Base-by-base conservation (phyloP, 2,329 filamentous ascomycete species). In the Nannizzia gypsea region DNA sequence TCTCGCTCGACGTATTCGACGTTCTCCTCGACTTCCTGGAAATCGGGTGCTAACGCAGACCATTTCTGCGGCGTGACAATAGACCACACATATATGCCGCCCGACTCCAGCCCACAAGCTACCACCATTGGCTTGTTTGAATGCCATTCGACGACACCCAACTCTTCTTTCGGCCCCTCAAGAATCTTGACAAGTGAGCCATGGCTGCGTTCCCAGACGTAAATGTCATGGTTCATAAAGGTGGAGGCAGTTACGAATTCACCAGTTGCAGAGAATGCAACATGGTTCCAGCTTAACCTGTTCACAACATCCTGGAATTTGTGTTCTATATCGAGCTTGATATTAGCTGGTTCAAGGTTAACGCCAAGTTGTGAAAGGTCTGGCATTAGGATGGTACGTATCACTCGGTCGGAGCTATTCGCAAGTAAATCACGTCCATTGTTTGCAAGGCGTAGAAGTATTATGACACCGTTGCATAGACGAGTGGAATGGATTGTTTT, bases 231-330 rank as follows among this genome's bases (percentile, higher is more conserved):
- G 69, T 99, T 99, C 80, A 97, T 97, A 73, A 90, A 96, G 1
- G 93, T 97, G 26, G 90, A 95, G 0, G 95, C 93, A 24, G 90
- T 90, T 44, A 99, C 90, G 70, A 97, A 97, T 73, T 99, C 93
- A 58, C 90, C 91, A 0, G 89, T 93, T 0, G 89, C 87, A 68
- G 90, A 95, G 72, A 99, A 97, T 0, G 91, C 90, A 61, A 96
- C 91, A 69, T 96, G 90, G 69, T 97, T 99, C 93, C 93, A 99
- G 5, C 88, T 90, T 11, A 97, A 77, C 50, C 88, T 85, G 70
- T 99, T 97, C 57, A 99, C 93, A 3, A 97, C 87, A 70, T 99
- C 95, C 72, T 97, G 91, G 68, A 97, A 99, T 70, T 96, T 97
- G 76, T 99, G 93, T 73, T 99, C 92, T 11, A 96, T 83, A 44